phyloP scores from a whole-genome alignment of 2,329 filamentous ascomycete genomes.

The Xylaria multiplex region DNA sequence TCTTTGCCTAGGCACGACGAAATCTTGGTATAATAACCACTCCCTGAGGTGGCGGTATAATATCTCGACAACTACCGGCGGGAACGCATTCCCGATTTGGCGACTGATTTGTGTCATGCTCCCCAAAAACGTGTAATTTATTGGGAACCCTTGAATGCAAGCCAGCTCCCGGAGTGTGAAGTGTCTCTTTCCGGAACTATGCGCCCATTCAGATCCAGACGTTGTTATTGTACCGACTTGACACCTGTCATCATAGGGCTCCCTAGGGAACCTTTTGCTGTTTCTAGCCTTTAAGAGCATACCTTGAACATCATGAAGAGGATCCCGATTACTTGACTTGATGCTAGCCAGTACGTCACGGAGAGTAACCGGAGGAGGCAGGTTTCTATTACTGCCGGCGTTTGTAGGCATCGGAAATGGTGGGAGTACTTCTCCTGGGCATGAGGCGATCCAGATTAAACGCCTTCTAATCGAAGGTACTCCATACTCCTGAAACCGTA shows the following conservation, averaged over 20 bases:
- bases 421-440: conserved; percentile 76
- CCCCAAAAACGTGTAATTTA: conserved; percentile 63
- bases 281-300: conserved; percentile 36
- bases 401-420: conserved; percentile 72
- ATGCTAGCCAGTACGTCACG: conserved; percentile 52
- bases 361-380: conserved; percentile 56
- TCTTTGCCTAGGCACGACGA: background rate
- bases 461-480: conserved; percentile 59
- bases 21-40: conserved; percentile 49
- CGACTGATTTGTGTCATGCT: conserved; percentile 55
- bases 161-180: conserved; percentile 75
- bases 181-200: conserved; percentile 69
- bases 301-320: conserved; percentile 52
- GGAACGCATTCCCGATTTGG: conserved; percentile 83
- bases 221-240: conserved; percentile 70
- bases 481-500: conserved; percentile 62
- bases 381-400: conserved; percentile 42
- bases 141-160: conserved; percentile 73
- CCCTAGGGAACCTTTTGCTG: conserved; percentile 41
- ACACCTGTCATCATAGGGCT: conserved; percentile 56
- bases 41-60: conserved; percentile 58
- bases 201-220: conserved; percentile 66
- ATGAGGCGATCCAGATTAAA: conserved; percentile 65
- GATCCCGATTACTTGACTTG: conserved; percentile 14
- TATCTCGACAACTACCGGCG: conserved; percentile 63